Evolutionary conservation across 176 grass and related monocot genomes (phyloP), one percentile per base, ranked within the genome.

Genomic region (Tillandsia fasciculata): DNA sequence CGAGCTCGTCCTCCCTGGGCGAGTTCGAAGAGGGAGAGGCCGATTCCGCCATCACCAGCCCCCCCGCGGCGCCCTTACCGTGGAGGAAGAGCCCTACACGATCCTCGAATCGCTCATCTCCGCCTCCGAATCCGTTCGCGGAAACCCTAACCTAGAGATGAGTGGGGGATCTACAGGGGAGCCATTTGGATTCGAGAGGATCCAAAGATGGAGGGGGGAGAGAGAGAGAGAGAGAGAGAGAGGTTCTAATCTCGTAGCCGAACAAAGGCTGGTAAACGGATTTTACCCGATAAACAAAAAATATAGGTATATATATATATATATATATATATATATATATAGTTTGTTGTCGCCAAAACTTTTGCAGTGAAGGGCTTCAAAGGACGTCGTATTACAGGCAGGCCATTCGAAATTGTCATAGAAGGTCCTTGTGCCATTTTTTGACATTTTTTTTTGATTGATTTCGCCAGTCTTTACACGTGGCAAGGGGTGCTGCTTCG

Each of bases 1-100:
- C 77, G 22, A 99, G 79, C 75, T 99, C 95, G 23, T 99, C 78
- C 20, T 85, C 87, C 73, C 93, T 99, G 49, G 64, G 33, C 53
- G 74, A 9, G 65, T 77, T 33, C 26, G 74, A 17, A 1, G 74
- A 6, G 15, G 29, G 33, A 12, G 74, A 69, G 52, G 53, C n/a
- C 8, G 74, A 63, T 58, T 49, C 74, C 65, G 66, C 66, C 74
- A 77, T 77, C 18, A 53, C 49, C 5, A 15, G 6, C 4, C 33
- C 33, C 33, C 63, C 5, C 8, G 50, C 24, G 23, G 26, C 73
- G 50, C 50, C 50, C 12, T 8, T 2, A 11, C 8, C 73, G 49
- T 63, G 53, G 64, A 67, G 4, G 11, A 67, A 51, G 14, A 49
- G 26, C 17, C 22, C 7, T 61, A 7, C 53, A 48, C 9, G 64